Evolutionary conservation across 192 early-diverging fungal species (phyloP), one percentile per base, ranked within the genome.

Genomic region (Mortierella alpina): DNA sequence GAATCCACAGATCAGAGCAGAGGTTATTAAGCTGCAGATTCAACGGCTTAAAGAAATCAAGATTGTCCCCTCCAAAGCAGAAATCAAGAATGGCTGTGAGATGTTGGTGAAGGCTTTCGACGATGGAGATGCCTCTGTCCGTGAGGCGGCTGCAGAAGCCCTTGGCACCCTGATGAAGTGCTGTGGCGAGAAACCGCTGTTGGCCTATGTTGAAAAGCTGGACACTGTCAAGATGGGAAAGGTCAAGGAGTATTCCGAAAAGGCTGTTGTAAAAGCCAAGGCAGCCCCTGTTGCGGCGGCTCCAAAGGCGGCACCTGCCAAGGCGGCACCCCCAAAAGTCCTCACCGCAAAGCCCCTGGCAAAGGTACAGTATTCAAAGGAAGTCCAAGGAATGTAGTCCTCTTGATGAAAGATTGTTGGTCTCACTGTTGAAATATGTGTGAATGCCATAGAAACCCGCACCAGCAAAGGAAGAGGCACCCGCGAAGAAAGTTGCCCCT

Each of bases 161-260:
- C 71, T 99, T 14, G 98, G 96, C 7, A 96, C 94, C 1, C 78
- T 99, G 60, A 93, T 96, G 86, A 95, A 95, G 78, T 86, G 94
- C 17, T 92, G 96, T 7, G 92, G 93, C 4, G 95, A 96, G 52
- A 92, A 93, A 15, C 84, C 89, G 7, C 80, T 95, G 73, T 66
- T 93, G 59, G 80, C 89, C 0, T 94, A 91, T 79, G 75, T 94
- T 13, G 97, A 96, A 45, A 89, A 91, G 7, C 67, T 99, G 46
- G 98, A 99, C 68, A 91, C 95, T 76, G 90, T 94, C 59, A 98
- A 96, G 83, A 85, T 86, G 65, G 90, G 86, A 11, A 99, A 99
- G 85, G 89, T 99, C 41, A 91, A 87, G 70, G 97, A 99, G 69
- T 94, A 86, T 57, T 95, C 81, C 45, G 95, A 94, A 31, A 95